A percentile compares a stretch with the other conserved stretches of the same genome.
Evolutionary conservation across 148 eudicot genomes (phyloP).

Genomic region (Rhododendron molle): DNA sequence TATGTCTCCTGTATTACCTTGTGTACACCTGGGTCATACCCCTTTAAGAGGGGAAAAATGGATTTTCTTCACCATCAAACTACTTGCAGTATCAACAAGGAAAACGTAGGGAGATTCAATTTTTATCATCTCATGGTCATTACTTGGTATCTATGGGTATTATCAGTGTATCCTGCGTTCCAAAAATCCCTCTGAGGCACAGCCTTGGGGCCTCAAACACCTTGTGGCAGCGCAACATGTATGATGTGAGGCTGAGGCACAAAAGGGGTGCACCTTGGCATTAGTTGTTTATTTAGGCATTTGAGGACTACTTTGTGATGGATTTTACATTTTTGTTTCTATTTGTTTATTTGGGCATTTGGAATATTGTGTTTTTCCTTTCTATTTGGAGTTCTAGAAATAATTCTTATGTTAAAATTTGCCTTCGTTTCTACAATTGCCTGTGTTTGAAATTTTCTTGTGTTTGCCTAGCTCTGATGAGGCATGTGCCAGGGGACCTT

Average conservation of each 20-base stretch:
- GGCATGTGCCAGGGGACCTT: neutral
- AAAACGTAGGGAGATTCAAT: neutral
- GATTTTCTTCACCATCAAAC: neutral
- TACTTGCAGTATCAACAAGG: neutral
- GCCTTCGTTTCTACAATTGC: too few relatives aligned
- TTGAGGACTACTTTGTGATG: neutral
- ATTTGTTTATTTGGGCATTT: neutral
- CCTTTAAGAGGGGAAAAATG: neutral
- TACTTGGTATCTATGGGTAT: neutral
- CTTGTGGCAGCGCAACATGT: neutral
- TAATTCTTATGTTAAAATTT: neutral
- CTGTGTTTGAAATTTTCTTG: too few relatives aligned
- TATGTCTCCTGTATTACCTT: neutral
- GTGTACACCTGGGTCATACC: neutral
- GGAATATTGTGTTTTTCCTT: neutral
- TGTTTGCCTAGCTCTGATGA: neutral
- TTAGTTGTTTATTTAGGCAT: neutral
- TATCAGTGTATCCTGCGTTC: neutral
- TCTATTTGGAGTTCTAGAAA: neutral
- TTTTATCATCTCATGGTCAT: neutral
- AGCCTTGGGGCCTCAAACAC: neutral
- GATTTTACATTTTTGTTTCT: neutral
- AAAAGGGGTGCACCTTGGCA: neutral
- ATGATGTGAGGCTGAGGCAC: neutral
- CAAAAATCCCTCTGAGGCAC: neutral